phyloP scores from a whole-genome alignment of 345 rosid species.

The Gossypium rotundifolium region DNA sequence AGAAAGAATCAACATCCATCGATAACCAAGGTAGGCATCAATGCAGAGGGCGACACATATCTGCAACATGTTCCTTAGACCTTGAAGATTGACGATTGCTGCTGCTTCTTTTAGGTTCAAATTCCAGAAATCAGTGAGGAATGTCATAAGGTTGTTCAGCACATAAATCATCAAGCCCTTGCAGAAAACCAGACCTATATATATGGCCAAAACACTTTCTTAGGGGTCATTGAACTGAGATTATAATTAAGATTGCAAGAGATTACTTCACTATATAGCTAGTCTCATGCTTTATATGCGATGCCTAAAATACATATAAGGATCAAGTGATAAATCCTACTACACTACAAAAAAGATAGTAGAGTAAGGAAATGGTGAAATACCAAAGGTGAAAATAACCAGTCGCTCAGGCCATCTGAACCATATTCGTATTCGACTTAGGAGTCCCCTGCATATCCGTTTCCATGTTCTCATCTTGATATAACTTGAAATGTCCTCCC shows the following conservation, averaged over 20 bases:
- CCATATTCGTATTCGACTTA: neutral
- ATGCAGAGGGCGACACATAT: neutral
- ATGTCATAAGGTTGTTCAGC: neutral
- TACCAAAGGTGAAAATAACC: constrained; percentile 1
- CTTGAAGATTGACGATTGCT: neutral
- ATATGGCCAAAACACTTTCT: too few species aligned
- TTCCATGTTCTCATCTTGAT: neutral
- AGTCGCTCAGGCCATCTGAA: neutral
- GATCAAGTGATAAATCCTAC: too few species aligned
- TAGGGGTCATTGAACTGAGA: too few species aligned
- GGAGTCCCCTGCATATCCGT: neutral
- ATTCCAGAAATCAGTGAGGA: neutral
- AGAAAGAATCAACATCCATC: constrained; percentile 2
- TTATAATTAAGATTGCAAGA: too few species aligned
- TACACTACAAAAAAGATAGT: too few species aligned
- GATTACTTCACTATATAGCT: too few species aligned
- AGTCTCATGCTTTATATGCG: too few species aligned
- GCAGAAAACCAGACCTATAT: constrained; percentile 3
- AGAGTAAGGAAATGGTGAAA: neutral
- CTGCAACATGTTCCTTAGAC: constrained; percentile 3
- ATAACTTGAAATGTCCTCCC: neutral
- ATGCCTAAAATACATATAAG: too few species aligned
- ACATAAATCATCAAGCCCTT: neutral
- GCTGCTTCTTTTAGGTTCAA: neutral
- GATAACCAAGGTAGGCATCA: neutral